phyloP scores from a whole-genome alignment of 768 basidiomycete species.

The Vararia minispora region DNA sequence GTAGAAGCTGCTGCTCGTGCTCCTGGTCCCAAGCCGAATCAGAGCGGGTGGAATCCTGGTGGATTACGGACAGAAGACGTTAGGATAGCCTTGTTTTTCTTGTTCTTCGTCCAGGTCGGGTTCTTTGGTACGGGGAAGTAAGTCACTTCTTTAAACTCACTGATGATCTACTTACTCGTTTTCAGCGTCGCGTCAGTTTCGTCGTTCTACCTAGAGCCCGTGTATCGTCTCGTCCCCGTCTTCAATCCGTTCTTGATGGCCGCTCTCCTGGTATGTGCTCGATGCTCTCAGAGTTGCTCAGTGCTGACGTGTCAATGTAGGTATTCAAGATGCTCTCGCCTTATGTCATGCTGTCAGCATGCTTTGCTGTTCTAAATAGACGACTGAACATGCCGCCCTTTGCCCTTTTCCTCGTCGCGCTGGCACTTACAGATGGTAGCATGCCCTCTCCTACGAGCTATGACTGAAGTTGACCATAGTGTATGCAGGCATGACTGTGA shows the following conservation, averaged over 20 bases:
- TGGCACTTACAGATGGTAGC: conserved; percentile 62
- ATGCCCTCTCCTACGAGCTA: conserved; percentile 6
- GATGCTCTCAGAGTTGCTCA: background rate
- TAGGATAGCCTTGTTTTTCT: conserved; percentile 67
- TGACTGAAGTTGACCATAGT: background rate
- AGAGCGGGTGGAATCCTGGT: conserved; percentile 13
- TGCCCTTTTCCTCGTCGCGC: conserved; percentile 67
- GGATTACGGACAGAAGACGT: conserved; percentile 38
- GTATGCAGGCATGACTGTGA: conserved; percentile 60
- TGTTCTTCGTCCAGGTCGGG: conserved; percentile 80
- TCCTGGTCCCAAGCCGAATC: background rate
- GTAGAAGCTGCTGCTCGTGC: conserved; percentile 35
- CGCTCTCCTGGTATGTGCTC: conserved; percentile 41
- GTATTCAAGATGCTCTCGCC: conserved; percentile 77
- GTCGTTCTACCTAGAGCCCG: conserved; percentile 84
- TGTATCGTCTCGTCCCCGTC: conserved; percentile 76
- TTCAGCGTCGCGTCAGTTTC: conserved; percentile 74
- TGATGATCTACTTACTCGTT: conserved; percentile 4
- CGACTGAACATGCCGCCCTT: conserved; percentile 63
- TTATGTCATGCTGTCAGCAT: conserved; percentile 64
- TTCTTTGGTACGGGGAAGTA: conserved; percentile 84
- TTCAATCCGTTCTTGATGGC: conserved; percentile 85
- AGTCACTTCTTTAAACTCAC: conserved; percentile 18
- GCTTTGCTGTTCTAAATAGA: conserved; percentile 58
- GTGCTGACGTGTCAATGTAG: conserved; percentile 21